Percentiles rank a stretch among this genome's conserved stretches.
These are phyloP conservation scores for Curvularia sp. DNA, from an alignment of 2,329 filamentous ascomycete genomes.

Conservation along the genomic window DNA sequence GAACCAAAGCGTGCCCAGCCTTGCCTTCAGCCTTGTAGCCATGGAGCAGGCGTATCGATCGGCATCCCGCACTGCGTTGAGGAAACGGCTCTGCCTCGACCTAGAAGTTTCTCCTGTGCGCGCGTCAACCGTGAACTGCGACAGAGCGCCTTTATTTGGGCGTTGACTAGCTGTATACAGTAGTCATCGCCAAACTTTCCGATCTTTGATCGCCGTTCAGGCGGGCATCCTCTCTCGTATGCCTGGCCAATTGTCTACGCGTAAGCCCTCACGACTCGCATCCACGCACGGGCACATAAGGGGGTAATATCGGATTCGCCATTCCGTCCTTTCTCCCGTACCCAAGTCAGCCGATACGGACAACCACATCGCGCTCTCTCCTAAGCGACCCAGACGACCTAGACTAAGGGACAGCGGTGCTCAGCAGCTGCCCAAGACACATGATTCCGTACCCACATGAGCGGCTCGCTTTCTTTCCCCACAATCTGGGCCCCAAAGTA, in stretches of 20 bases:
- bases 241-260: not conserved
- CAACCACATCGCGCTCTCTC: not conserved
- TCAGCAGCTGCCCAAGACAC: conserved; percentile 8
- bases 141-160: not conserved
- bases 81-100: not conserved
- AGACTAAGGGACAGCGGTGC: not conserved
- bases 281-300: conserved; percentile 5
- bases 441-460: conserved; percentile 13
- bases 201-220: not conserved
- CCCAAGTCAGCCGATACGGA: conserved; percentile 1
- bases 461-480: conserved; percentile 12
- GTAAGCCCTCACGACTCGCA: not conserved
- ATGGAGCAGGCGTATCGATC: not conserved
- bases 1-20: not conserved
- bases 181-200: not conserved
- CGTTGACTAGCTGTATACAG: not conserved
- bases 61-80: not conserved
- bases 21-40: not conserved
- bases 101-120: not conserved
- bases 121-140: not conserved
- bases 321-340: conserved; percentile 1
- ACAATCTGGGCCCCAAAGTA: conserved; percentile 12
- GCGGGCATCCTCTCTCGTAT: not conserved
- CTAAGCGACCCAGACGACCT: not conserved
- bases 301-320: conserved; percentile 3